These are phyloP conservation scores for Aspergillus sp. DNA, from an alignment of 2,329 filamentous ascomycete species.

Conservation along the genomic window DNA sequence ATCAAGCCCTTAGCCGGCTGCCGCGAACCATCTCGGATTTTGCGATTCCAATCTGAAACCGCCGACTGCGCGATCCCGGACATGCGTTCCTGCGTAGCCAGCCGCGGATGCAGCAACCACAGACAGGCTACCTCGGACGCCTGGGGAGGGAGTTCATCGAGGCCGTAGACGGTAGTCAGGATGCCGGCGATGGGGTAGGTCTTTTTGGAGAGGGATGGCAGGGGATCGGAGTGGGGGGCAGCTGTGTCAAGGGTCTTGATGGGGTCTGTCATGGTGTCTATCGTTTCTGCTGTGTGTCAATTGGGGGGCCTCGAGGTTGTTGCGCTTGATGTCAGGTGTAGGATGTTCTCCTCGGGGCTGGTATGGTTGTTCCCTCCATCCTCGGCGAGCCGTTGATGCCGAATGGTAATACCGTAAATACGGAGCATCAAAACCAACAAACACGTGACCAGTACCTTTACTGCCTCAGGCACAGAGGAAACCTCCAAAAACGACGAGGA, in stretches of 20 bases:
- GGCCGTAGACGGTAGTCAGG: slow-evolving; percentile 69
- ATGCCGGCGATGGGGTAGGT: slow-evolving; percentile 70
- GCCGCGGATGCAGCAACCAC: slow-evolving; percentile 84
- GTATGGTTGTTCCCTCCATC: too few species aligned
- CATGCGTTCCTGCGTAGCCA: slow-evolving; percentile 66
- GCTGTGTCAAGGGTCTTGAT: slow-evolving; percentile 24
- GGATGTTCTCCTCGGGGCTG: background rate
- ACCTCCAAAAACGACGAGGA: too few species aligned
- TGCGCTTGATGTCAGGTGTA: background rate
- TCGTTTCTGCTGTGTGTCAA: background rate
- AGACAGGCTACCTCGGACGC: slow-evolving; percentile 60
- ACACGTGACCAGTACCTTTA: too few species aligned
- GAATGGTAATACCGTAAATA: too few species aligned
- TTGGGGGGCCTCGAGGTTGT: background rate
- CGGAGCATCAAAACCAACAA: too few species aligned
- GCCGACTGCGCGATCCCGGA: slow-evolving; percentile 59
- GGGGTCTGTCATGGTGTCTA: slow-evolving; percentile 25
- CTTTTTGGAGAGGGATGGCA: slow-evolving; percentile 50
- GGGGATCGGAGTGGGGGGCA: slow-evolving; percentile 13
- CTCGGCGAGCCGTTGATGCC: too few species aligned
- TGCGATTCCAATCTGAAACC: slow-evolving; percentile 59
- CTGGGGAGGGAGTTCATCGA: slow-evolving; percentile 59
- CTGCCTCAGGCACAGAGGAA: too few species aligned
- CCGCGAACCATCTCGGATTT: slow-evolving; percentile 21
- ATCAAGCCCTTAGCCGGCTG: slow-evolving; percentile 54